These are phyloP conservation scores for Myriosclerotinia curreyana DNA, from an alignment of 2,329 filamentous ascomycete species.

Conservation along the genomic window DNA sequence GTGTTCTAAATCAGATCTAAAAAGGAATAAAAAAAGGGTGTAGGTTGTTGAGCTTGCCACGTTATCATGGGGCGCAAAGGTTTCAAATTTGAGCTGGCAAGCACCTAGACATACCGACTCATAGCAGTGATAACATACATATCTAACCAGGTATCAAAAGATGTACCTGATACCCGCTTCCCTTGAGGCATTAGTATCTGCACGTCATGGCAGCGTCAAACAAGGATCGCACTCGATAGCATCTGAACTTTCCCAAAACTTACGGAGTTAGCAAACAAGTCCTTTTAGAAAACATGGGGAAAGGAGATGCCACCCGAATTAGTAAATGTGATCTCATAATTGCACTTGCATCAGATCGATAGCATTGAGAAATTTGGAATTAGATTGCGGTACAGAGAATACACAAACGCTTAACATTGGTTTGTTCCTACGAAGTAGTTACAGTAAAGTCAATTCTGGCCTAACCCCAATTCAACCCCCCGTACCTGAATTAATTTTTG, in stretches of 20 bases:
- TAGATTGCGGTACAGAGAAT: not conserved
- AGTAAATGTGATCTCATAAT: not conserved
- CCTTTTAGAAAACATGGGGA: not conserved
- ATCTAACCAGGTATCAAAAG: not conserved
- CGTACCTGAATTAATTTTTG: not conserved
- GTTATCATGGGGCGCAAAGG: not conserved
- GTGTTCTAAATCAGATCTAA: not conserved
- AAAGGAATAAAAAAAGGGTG: not conserved
- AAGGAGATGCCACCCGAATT: not conserved
- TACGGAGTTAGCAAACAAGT: not conserved
- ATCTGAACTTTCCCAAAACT: not conserved
- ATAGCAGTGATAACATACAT: not conserved
- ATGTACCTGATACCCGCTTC: not conserved
- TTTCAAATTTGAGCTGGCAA: not conserved
- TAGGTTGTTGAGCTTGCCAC: not conserved
- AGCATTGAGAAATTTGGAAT: not conserved
- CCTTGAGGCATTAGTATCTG: constrained; percentile 1
- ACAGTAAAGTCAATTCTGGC: too few relatives aligned
- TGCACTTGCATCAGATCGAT: not conserved
- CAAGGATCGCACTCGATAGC: not conserved
- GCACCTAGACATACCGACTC: not conserved
- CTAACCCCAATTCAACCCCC: not conserved
- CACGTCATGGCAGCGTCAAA: constrained; percentile 7
- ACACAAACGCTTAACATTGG: not conserved
- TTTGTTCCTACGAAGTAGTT: too few relatives aligned